A percentile compares a stretch with the other conserved stretches of the same genome.
Evolutionary conservation across 495 filamentous ascomycete genomes (phyloP).

Genomic region (Monascus purpureus): DNA sequence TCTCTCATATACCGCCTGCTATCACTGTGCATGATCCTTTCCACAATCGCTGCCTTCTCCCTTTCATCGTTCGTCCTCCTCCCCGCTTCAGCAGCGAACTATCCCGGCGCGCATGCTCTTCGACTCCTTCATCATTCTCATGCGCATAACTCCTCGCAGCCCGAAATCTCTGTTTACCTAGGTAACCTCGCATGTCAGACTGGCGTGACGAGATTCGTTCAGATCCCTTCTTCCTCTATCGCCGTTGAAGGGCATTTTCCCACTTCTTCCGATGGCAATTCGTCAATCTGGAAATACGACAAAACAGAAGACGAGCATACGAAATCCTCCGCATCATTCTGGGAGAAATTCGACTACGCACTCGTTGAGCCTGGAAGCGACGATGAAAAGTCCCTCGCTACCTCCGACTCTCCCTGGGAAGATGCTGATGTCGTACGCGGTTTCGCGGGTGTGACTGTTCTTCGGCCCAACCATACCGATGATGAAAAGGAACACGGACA

Average conservation of each 20-base stretch:
- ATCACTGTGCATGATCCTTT: conserved; percentile 38
- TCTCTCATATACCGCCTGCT: conserved; percentile 40
- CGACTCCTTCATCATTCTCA: conserved; percentile 29
- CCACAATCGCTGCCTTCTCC: conserved; percentile 43
- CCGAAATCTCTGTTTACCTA: conserved; percentile 46
- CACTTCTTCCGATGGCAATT: neutral
- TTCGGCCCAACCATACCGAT: conserved; percentile 26
- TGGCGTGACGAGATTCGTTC: conserved; percentile 77
- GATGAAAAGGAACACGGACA: conserved; percentile 21
- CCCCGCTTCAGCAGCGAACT: conserved; percentile 61
- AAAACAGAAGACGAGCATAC: conserved; percentile 34
- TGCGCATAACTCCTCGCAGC: conserved; percentile 12
- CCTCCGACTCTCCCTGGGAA: conserved; percentile 40
- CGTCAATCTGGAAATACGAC: conserved; percentile 37
- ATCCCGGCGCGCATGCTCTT: conserved; percentile 72
- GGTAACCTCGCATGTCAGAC: conserved; percentile 89
- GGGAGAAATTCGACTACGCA: conserved; percentile 69
- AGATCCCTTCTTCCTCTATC: conserved; percentile 15
- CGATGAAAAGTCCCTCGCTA: conserved; percentile 24
- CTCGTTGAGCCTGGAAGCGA: conserved; percentile 50
- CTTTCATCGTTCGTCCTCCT: conserved; percentile 51
- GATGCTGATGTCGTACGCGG: conserved; percentile 52
- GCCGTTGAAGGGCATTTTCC: conserved; percentile 1
- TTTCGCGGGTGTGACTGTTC: conserved; percentile 54
- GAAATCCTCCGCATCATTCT: conserved; percentile 54